phyloP scores from a whole-genome alignment of 805 yeast genomes.

The Lipomyces yamadae region DNA sequence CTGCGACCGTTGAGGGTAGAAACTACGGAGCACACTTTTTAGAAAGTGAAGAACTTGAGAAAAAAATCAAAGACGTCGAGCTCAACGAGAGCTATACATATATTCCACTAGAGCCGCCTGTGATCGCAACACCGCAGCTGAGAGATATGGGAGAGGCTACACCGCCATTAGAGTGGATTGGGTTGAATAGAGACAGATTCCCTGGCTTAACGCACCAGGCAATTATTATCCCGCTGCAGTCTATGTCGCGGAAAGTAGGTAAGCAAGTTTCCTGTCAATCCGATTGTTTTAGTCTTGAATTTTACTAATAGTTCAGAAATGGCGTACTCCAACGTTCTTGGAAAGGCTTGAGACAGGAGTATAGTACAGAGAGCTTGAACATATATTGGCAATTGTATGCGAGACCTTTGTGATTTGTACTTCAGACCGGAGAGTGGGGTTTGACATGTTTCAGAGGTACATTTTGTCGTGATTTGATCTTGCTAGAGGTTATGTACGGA shows the following conservation, averaged over 20 bases:
- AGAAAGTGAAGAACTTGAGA: slow-evolving; percentile 48
- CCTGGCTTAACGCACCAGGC: slow-evolving; percentile 87
- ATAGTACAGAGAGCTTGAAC: too few species aligned
- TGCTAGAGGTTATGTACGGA: neutral
- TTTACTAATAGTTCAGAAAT: slow-evolving; percentile 41
- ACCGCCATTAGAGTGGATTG: slow-evolving; percentile 98
- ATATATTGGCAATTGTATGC: neutral
- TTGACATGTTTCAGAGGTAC: neutral
- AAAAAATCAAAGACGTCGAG: slow-evolving; percentile 55
- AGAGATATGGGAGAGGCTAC: slow-evolving; percentile 95
- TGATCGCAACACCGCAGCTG: slow-evolving; percentile 85
- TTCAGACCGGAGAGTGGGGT: neutral
- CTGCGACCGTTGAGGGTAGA: slow-evolving; percentile 45
- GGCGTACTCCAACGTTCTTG: slow-evolving; percentile 52
- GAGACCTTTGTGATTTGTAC: neutral
- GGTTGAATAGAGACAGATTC: slow-evolving; percentile 81
- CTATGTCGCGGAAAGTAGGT: slow-evolving; percentile 70
- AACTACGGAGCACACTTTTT: slow-evolving; percentile 39
- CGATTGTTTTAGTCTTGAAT: neutral
- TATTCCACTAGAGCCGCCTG: slow-evolving; percentile 71
- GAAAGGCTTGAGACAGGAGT: slow-evolving; percentile 43
- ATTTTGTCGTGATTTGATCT: neutral
- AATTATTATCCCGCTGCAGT: slow-evolving; percentile 73
- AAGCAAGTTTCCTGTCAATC: slow-evolving; percentile 11
- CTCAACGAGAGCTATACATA: slow-evolving; percentile 55